phyloP scores from a whole-genome alignment of 495 filamentous ascomycete species.

The Podospora bellae-mahoneyi region DNA sequence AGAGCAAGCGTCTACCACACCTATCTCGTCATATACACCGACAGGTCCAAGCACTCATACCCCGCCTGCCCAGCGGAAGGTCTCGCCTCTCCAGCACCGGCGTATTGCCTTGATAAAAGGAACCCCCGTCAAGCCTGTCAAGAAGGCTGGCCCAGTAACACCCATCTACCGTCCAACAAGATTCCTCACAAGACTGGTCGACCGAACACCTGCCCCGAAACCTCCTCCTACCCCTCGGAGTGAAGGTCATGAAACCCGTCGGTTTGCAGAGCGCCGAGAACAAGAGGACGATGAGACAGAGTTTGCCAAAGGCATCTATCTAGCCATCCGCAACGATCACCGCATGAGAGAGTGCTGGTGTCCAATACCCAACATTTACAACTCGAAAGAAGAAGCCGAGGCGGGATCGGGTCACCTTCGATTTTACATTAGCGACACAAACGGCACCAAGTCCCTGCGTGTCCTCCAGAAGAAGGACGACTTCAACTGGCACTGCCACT shows the following conservation, averaged over 20 bases:
- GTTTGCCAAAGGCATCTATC: conserved; percentile 28
- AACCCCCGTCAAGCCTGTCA: conserved; percentile 1
- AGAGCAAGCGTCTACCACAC: neutral
- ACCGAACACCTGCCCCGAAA: neutral
- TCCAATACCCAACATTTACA: conserved; percentile 24
- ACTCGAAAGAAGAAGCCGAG: conserved; percentile 22
- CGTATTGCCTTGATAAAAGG: conserved; percentile 13
- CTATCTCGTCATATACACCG: neutral
- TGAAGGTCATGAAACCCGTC: conserved; percentile 15
- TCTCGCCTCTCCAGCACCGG: conserved; percentile 10
- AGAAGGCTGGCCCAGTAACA: conserved; percentile 1
- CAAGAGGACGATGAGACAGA: conserved; percentile 16
- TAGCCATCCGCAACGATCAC: conserved; percentile 28
- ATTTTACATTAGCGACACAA: conserved; percentile 22
- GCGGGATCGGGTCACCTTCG: conserved; percentile 29
- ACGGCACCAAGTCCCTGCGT: conserved; percentile 15
- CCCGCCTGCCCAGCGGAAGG: neutral
- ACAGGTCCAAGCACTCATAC: conserved; percentile 4
- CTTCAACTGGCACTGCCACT: conserved; percentile 26
- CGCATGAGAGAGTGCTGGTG: conserved; percentile 30
- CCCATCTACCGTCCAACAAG: neutral
- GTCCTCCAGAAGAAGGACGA: conserved; percentile 31
- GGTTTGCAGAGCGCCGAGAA: conserved; percentile 16
- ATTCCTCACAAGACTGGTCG: conserved; percentile 13
- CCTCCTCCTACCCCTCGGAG: conserved; percentile 7